These are phyloP conservation scores for Wallemia ichthyophaga DNA, from an alignment of 1,284 basidiomycete genomes.

Conservation along the genomic window DNA sequence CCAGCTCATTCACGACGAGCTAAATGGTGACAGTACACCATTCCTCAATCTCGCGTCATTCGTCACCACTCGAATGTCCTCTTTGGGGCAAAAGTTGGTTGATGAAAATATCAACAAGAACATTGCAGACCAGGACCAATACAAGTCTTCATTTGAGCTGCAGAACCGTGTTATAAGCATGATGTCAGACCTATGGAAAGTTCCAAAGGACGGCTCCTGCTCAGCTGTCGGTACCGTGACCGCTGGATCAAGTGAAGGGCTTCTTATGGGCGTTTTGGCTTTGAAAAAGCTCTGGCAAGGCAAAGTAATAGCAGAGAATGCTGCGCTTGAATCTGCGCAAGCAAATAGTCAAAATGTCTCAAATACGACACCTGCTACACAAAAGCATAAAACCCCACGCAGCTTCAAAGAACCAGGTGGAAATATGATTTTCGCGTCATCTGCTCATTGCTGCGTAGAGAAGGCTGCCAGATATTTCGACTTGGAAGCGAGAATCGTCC, in stretches of 20 bases:
- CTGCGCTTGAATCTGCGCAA: no score
- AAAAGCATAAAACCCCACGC: slow-evolving; percentile 26
- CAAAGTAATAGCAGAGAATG: no score
- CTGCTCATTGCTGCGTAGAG: slow-evolving; percentile 27
- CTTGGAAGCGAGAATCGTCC: slow-evolving; percentile 46
- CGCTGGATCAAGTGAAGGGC: slow-evolving; percentile 61
- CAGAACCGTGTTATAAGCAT: slow-evolving; percentile 31
- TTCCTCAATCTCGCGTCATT: slow-evolving; percentile 58
- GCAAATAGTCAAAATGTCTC: no score
- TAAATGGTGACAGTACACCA: slow-evolving; percentile 45
- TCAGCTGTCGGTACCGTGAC: slow-evolving; percentile 62
- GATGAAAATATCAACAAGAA: slow-evolving; percentile 64
- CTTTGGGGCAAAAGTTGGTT: slow-evolving; percentile 36
- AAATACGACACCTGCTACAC: no score
- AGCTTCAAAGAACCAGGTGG: slow-evolving; percentile 16
- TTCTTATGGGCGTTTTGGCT: slow-evolving; percentile 72
- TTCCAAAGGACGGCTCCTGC: slow-evolving; percentile 29
- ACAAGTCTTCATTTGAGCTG: slow-evolving; percentile 26
- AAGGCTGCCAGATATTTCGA: slow-evolving; percentile 61
- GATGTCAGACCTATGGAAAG: slow-evolving; percentile 77
- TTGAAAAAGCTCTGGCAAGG: slow-evolving; percentile 88
- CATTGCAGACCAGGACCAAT: slow-evolving; percentile 70
- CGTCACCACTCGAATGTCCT: slow-evolving; percentile 37
- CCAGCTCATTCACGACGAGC: slow-evolving; percentile 56
- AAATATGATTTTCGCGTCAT: slow-evolving; percentile 47